Evolutionary conservation across 768 basidiomycete genomes (phyloP), one percentile per base, ranked within the genome.

Genomic region (Lactarius vividus): DNA sequence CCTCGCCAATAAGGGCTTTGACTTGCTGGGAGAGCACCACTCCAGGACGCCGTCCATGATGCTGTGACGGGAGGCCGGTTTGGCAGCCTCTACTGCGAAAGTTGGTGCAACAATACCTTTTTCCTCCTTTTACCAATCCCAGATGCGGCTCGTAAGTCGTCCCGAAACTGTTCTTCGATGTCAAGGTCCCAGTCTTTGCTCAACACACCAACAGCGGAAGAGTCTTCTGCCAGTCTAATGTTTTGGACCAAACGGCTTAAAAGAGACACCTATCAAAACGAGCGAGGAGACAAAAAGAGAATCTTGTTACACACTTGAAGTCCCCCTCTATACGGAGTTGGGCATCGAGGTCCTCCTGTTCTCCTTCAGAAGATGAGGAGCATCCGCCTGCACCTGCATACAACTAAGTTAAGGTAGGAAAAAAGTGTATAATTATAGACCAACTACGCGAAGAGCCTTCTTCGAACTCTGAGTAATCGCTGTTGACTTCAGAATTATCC

Each of bases 1-100:
- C 96, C 62, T 89, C 86, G 31, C 94, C 93, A 59, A 98, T 86
- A 20, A 96, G 78, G 0, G 84, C 79, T 59, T 83, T 83, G 15
- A 90, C 89, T 76, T 91, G 86, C 40, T 84, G 86, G 1, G 90
- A 92, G 16, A 91, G 79, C 0, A 77, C 75, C 1, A 87, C 84
- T 0, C 87, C 88, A 4, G 82, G 77, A 61, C 80, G 78, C 74
- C 82, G 82, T 76, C 84, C 72, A 11, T 71, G 71, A 73, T 74
- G 62, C 58, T 67, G 40, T 35, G 16, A 46, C 11, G 46, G 6
- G 37, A 13, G n/a, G 18, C 20, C 20, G 1, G 16, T 53, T 49
- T 18, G 4, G 28, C 15, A 3, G 42, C 39, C 28, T 26, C 23
- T 26, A 40, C 6, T n/a, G 29, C 20, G 5, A 26, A 54, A 23